Conservation (phyloP, 2,329 filamentous ascomycete species). For the Penicillium sp. region DNA sequence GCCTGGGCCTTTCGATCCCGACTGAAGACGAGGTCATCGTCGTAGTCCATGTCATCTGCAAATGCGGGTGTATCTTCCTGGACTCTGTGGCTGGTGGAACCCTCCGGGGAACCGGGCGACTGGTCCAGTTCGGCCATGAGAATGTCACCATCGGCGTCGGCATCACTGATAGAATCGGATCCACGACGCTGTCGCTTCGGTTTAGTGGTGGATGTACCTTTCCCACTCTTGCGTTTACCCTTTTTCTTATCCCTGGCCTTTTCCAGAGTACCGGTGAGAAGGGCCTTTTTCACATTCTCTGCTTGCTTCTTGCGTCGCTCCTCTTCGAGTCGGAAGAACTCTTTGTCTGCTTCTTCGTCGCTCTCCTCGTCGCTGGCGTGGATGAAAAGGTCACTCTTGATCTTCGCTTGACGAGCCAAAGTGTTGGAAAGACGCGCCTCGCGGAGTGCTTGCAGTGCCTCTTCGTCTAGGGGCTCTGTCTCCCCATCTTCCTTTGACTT, state of each 20-base stretch:
- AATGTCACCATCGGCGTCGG: conserved; percentile 31
- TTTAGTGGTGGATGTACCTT: conserved; percentile 17
- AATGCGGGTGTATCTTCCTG: conserved; percentile 24
- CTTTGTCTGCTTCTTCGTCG: conserved; percentile 67
- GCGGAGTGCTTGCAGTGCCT: conserved; percentile 56
- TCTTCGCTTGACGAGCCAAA: conserved; percentile 68
- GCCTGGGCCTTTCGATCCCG: conserved; percentile 23
- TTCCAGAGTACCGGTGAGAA: conserved; percentile 40
- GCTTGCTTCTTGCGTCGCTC: conserved; percentile 56
- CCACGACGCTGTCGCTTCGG: conserved; percentile 30
- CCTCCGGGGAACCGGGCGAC: conserved; percentile 16
- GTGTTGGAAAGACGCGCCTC: conserved; percentile 62
- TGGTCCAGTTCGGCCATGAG: conserved; percentile 26
- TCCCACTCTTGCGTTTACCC: conserved; percentile 30
- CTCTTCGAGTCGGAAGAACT: conserved; percentile 76
- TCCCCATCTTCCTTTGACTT: conserved; percentile 46
- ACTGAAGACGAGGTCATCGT: conserved; percentile 33
- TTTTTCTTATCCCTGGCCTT: conserved; percentile 29
- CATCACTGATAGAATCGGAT: conserved; percentile 15
- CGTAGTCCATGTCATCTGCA: conserved; percentile 31
- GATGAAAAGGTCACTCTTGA: conserved; percentile 81
- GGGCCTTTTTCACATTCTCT: conserved; percentile 47
- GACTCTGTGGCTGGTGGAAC: conserved; percentile 15
- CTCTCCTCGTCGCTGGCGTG: conserved; percentile 81
- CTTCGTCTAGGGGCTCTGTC: conserved; percentile 58